Evolutionary conservation across 2,329 filamentous ascomycete genomes (phyloP).

Genomic region (Coniella lustricola): DNA sequence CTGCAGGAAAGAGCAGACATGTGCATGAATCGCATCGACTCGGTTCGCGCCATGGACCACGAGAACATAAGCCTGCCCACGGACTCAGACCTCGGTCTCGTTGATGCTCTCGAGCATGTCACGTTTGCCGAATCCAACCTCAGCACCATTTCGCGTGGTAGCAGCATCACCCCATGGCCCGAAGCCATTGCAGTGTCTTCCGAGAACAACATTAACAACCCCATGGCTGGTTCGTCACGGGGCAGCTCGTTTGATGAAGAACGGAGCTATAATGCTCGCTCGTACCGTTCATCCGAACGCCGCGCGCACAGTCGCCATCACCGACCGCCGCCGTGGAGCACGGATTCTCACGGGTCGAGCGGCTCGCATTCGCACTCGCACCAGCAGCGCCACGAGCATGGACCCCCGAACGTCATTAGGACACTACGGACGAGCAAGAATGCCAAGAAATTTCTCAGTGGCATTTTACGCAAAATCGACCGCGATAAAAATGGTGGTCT

Average conservation of each 20-base stretch:
- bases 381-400: background rate
- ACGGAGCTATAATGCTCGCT: slow-evolving; percentile 23
- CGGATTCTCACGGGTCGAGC: background rate
- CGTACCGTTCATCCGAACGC: slow-evolving; percentile 6
- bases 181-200: slow-evolving; percentile 24
- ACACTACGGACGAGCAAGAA: slow-evolving; percentile 31
- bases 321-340: background rate
- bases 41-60: slow-evolving; percentile 33
- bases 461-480: slow-evolving; percentile 31
- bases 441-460: slow-evolving; percentile 34
- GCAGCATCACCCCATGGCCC: slow-evolving; percentile 24
- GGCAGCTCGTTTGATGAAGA: slow-evolving; percentile 37
- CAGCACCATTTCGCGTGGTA: slow-evolving; percentile 29
- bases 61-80: slow-evolving; percentile 24
- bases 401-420: slow-evolving; percentile 5
- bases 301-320: slow-evolving; percentile 5
- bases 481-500: slow-evolving; percentile 20
- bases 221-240: slow-evolving; percentile 44
- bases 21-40: slow-evolving; percentile 44
- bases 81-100: slow-evolving; percentile 24
- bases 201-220: slow-evolving; percentile 23
- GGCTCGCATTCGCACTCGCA: background rate
- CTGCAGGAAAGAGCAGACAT: slow-evolving; percentile 45
- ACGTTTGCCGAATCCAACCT: slow-evolving; percentile 30
- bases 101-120: slow-evolving; percentile 42